Percentiles rank a stretch among this genome's conserved stretches.
phyloP scores from a whole-genome alignment of 192 early-diverging fungal genomes.

The Gamsiella multidivaricata region DNA sequence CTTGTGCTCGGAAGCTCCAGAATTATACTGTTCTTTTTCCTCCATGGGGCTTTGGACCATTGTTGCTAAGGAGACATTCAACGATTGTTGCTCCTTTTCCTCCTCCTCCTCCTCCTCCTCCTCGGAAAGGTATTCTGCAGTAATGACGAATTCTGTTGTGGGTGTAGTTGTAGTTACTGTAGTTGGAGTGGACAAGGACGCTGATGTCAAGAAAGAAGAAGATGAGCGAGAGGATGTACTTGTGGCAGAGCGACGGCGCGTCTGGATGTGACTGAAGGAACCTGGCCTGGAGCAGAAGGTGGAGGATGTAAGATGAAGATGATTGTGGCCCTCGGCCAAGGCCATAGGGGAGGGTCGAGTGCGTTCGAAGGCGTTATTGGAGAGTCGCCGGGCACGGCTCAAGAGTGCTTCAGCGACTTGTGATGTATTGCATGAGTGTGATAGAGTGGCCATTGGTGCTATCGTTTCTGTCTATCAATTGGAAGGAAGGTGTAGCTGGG shows the following conservation, averaged over 20 bases:
- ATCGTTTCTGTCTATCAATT: too few relatives aligned
- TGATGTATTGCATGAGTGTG: constrained; percentile 17
- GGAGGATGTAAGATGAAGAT: not conserved
- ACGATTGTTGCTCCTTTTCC: too few relatives aligned
- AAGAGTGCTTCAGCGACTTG: constrained; percentile 31
- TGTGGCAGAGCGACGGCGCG: not conserved
- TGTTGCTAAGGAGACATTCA: too few relatives aligned
- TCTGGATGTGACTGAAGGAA: too few relatives aligned
- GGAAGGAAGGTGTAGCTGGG: not conserved
- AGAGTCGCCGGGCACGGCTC: constrained; percentile 36
- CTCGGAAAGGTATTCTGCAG: too few relatives aligned
- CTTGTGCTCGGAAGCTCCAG: too few relatives aligned
- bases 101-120: too few relatives aligned
- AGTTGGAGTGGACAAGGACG: too few relatives aligned
- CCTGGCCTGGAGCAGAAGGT: too few relatives aligned
- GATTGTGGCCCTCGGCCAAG: constrained; percentile 31
- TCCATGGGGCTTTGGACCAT: constrained; percentile 1
- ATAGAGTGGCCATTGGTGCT: constrained; percentile 20
- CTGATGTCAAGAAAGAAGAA: not conserved
- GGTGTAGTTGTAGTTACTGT: not conserved
- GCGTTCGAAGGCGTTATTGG: constrained; percentile 43
- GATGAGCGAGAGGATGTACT: not conserved
- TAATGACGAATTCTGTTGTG: too few relatives aligned
- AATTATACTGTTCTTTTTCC: too few relatives aligned
- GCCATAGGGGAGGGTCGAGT: constrained; percentile 2